Conservation (phyloP, 306 rosid species). For the Cucumis hystrix region DNA sequence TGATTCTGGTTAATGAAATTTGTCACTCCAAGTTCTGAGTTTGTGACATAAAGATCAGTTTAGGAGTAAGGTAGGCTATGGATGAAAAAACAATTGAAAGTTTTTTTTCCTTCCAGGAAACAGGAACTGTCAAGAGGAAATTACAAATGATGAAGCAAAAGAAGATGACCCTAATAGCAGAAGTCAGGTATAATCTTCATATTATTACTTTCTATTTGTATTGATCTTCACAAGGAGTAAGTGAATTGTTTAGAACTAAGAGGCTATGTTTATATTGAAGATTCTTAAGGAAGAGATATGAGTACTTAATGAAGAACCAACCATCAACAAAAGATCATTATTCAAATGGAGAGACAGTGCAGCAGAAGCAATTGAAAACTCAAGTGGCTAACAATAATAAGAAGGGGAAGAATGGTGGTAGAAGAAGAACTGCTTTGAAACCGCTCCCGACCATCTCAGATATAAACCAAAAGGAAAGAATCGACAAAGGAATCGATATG, state of each 20-base stretch:
- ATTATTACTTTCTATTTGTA: background rate
- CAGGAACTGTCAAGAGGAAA: conserved; percentile 48
- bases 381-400: conserved; percentile 16
- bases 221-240: background rate
- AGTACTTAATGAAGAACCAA: conserved; percentile 38
- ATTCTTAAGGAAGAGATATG: conserved; percentile 56
- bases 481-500: conserved; percentile 20
- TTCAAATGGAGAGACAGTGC: conserved; percentile 23
- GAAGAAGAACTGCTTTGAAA: conserved; percentile 31
- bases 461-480: conserved; percentile 39
- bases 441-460: conserved; percentile 5
- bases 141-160: conserved; percentile 44
- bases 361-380: conserved; percentile 22
- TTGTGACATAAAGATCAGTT: background rate
- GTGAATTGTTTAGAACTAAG: background rate
- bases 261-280: conserved; percentile 25
- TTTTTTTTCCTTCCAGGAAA: conserved; percentile 36
- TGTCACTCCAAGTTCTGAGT: background rate
- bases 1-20: background rate
- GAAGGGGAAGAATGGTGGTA: conserved; percentile 37
- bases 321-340: conserved; percentile 19
- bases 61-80: background rate
- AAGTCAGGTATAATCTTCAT: conserved; percentile 48
- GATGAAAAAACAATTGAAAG: conserved; percentile 4
- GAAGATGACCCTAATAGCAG: conserved; percentile 45